Conservation (phyloP, 257 asterid species). For the Solanum sparsipilum region DNA sequence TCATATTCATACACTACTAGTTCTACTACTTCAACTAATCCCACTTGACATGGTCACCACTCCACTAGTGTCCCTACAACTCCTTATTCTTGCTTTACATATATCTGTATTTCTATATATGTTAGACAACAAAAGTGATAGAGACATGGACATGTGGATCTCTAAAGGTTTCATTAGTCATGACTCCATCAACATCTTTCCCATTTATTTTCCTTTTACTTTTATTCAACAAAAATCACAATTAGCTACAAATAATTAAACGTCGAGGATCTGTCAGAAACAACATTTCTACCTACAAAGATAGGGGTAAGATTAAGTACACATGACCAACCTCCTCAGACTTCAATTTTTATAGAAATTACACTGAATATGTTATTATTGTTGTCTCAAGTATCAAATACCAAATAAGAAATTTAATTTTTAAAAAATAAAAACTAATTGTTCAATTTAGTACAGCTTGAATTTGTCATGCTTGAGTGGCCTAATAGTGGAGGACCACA, state of each 20-base stretch:
- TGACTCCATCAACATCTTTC: not conserved
- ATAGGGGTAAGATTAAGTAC: not conserved
- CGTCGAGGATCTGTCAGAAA: not conserved
- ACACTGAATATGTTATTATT: not conserved
- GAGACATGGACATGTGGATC: not conserved
- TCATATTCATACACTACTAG: constrained; percentile 2
- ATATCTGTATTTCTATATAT: not conserved
- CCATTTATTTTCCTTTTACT: not conserved
- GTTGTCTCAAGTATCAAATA: not conserved
- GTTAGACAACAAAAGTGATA: not conserved
- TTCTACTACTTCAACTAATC: not conserved
- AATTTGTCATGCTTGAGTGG: not conserved
- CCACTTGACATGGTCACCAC: constrained; percentile 20
- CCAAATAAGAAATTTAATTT: not conserved
- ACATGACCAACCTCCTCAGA: not conserved
- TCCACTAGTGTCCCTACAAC: constrained; percentile 20
- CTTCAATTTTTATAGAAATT: not conserved
- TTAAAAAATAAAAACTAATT: not conserved
- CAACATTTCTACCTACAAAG: not conserved
- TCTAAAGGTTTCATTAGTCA: not conserved
- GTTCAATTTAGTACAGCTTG: not conserved
- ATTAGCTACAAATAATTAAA: not conserved
- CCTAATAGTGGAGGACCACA: not conserved
- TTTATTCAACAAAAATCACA: not conserved
- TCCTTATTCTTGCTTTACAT: not conserved